phyloP scores from a whole-genome alignment of 768 basidiomycete species.

The Mycena olivaceomarginata region DNA sequence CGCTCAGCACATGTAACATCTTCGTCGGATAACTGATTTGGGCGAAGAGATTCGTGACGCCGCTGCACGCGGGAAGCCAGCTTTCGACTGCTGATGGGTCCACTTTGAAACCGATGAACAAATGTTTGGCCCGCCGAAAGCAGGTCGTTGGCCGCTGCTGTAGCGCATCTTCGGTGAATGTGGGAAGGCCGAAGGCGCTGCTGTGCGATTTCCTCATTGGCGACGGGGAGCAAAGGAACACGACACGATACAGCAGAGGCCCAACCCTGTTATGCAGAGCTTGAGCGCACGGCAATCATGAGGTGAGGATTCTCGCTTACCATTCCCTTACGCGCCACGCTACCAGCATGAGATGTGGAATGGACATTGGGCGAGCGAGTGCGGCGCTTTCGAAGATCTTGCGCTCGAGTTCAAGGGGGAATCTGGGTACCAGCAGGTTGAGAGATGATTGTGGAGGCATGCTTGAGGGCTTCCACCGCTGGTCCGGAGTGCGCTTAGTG shows the following conservation, averaged over 20 bases:
- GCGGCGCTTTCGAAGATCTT: not conserved
- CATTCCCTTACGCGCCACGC: not conserved
- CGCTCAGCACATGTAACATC: not conserved
- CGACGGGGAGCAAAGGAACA: not conserved
- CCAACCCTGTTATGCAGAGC: not conserved
- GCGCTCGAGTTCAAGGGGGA: not conserved
- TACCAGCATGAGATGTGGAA: slow-evolving; percentile 6
- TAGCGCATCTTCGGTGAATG: not conserved
- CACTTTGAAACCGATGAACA: no score
- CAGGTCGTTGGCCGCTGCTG: not conserved
- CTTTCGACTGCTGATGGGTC: no score
- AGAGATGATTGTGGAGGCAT: no score
- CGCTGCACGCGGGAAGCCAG: no score
- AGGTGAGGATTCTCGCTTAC: not conserved
- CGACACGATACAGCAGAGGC: not conserved
- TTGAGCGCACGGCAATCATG: not conserved
- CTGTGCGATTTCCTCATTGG: not conserved
- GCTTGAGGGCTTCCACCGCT: no score
- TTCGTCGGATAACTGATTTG: not conserved
- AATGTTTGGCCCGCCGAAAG: no score
- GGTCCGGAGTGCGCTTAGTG: no score
- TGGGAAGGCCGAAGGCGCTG: not conserved
- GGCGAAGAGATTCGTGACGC: not conserved
- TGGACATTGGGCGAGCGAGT: not conserved
- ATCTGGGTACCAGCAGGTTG: no score